Evolutionary conservation across 805 yeast species (phyloP), one percentile per base, ranked within the genome.

Genomic region (Candida vaughaniae): DNA sequence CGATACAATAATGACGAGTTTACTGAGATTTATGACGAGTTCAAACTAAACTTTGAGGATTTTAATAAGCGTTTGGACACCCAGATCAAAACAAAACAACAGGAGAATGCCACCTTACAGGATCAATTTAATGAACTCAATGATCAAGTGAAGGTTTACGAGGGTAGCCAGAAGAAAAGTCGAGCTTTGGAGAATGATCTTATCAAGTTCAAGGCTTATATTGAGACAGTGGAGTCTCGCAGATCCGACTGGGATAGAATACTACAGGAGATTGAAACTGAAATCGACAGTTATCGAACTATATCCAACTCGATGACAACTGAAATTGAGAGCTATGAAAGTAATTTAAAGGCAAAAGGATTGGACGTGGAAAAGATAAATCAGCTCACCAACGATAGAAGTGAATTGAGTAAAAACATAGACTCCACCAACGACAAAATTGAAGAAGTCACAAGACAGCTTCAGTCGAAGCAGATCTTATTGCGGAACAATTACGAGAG

Each of bases 151-250:
- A 69, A 71, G 16, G 60, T 66, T 14, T 62, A 80, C 23, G 73
- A 71, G 32, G 62, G 71, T 16, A 75, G 82, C 16, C 72, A 73
- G 39, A 76, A 74, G 51, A 80, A 82, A 53, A 53, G 78, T 4
- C 69, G 67, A 42, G 85, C 87, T 1, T 63, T 88, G 38, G 84
- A 82, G 45, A 76, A 77, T 43, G 96, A 88, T 56, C 67, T 83
- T 29, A 64, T 66, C 29, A 83, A 84, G 56, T 84, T 86, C 51
- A 73, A 76, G 48, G 82, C 79, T n/a, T 86, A 83, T 52, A 78
- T 85, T 36, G 77, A 77, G 29, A 69, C 77, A 6, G 80, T 85
- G 77, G 76, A 79, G 47, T 64, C 66, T n/a, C 69, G 86, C 42
- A 82, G 80, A 46, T 47, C 56, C 10, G 80, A 78, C 53, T 85